Base-by-base conservation (phyloP, 2,329 filamentous ascomycete species). In the Diaporthe caulivora region DNA sequence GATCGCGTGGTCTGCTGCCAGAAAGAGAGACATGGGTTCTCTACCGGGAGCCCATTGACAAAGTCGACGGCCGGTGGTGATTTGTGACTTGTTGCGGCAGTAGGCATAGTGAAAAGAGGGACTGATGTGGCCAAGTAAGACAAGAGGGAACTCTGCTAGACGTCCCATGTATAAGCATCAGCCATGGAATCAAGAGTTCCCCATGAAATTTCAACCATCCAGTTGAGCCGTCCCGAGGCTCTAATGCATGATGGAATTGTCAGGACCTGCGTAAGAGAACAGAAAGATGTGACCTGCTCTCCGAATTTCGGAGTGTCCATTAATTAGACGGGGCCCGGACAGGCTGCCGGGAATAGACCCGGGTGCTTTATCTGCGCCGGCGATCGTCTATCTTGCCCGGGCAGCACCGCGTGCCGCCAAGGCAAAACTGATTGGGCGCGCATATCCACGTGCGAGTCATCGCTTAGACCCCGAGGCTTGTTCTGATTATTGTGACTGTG, bases 1-100 rank as follows among this genome's bases (percentile, higher is more conserved):
- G 83, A 82, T 29, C 85, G 80, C 6, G 85, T 86, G 3, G 83
- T 86, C 60, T 81, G 81, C 69, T 86, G 85, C 85, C 85, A 87
- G 76, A 84, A 75, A 18, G 72, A 74, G 15, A 77, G 64, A 49
- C 75, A 74, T 6, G 75, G 74, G 21, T 75, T 68, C 49, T 47
- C 51, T 49, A 76, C 51, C 15, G 75, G 75, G 10, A 74, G 72
- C 47, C 74, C 64, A 47, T 72, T 37, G 18, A 44, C 21, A 17
- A 6, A 26, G 26, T 5, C 34, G 53, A 11, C 21, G 13, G 51
- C 2, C 7, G 70, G n/a, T 31, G 70, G 29, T 24, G 44, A 9
- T 47, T 49, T 51, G 21, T 21, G 26, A 65, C 49, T 65, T 13
- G 42, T 34, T 42, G n/a, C 47, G 2, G 29, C 9, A 42, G 10